These are phyloP conservation scores for Phaeosphaeriaceae sp. DNA, from an alignment of 2,329 filamentous ascomycete genomes.

Conservation along the genomic window DNA sequence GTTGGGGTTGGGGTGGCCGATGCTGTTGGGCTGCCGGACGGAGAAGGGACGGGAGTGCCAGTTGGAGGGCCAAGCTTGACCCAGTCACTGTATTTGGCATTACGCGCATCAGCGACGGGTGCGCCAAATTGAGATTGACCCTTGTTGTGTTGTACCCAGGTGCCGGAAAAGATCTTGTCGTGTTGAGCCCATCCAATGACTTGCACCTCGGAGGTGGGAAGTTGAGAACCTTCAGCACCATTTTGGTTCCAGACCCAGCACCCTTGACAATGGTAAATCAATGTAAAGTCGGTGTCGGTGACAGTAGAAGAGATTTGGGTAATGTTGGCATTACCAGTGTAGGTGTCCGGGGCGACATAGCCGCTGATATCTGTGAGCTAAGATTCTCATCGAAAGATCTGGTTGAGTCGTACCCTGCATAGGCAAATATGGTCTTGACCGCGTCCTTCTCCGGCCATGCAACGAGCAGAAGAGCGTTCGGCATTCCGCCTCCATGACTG, in stretches of 20 bases:
- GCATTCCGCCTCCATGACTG: conserved; percentile 47
- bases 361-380: conserved; percentile 49
- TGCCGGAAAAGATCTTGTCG: conserved; percentile 47
- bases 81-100: conserved; percentile 53
- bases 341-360: conserved; percentile 65
- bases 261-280: conserved; percentile 70
- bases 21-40: not conserved
- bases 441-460: conserved; percentile 35
- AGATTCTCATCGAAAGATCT: not conserved
- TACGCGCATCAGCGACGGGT: conserved; percentile 53
- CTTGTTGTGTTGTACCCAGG: conserved; percentile 60
- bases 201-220: conserved; percentile 43
- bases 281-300: conserved; percentile 64
- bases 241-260: conserved; percentile 55
- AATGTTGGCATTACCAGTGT: conserved; percentile 67
- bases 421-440: conserved; percentile 43
- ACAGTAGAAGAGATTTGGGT: conserved; percentile 66
- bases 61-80: conserved; percentile 40
- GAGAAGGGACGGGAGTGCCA: conserved; percentile 24
- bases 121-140: conserved; percentile 63
- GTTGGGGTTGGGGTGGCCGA: conserved; percentile 39
- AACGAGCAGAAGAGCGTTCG: conserved; percentile 42
- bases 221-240: conserved; percentile 48
- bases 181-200: conserved; percentile 66
- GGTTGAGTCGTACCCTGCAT: conserved; percentile 29